These are phyloP conservation scores for Fusarium cicatricum DNA, from an alignment of 2,329 filamentous ascomycete species.

Conservation along the genomic window DNA sequence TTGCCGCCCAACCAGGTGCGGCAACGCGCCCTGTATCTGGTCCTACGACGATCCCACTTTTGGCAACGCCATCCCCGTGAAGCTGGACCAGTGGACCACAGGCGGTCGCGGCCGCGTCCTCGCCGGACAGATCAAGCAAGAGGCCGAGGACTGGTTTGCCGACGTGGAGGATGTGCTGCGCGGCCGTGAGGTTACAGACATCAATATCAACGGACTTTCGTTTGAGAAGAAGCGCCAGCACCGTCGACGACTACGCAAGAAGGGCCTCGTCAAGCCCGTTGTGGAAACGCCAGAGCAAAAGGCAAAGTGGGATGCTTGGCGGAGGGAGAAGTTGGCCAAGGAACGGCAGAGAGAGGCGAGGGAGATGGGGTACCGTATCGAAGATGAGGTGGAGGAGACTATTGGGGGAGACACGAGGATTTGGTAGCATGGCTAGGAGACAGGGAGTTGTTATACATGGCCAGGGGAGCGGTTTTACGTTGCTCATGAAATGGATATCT, in stretches of 20 bases:
- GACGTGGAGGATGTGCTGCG: conserved; percentile 57
- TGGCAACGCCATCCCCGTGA: conserved; percentile 67
- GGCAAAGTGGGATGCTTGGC: conserved; percentile 57
- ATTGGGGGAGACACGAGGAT: conserved; percentile 44
- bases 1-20: conserved; percentile 63
- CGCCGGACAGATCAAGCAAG: conserved; percentile 50
- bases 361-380: conserved; percentile 51
- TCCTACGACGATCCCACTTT: conserved; percentile 66
- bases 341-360: conserved; percentile 52
- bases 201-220: conserved; percentile 54
- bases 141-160: conserved; percentile 56
- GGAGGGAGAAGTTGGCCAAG: conserved; percentile 49
- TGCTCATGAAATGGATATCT: conserved; percentile 29
- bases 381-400: conserved; percentile 44
- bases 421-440: conserved; percentile 23
- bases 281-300: conserved; percentile 51
- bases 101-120: conserved; percentile 58
- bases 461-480: conserved; percentile 5
- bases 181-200: conserved; percentile 55
- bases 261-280: conserved; percentile 51
- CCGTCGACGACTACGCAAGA: conserved; percentile 59
- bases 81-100: conserved; percentile 68
- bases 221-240: conserved; percentile 58
- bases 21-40: conserved; percentile 60
- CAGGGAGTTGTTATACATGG: conserved; percentile 1